Conservation (phyloP, 768 basidiomycete species). For the Rhodosporidiobolus sp. region DNA sequence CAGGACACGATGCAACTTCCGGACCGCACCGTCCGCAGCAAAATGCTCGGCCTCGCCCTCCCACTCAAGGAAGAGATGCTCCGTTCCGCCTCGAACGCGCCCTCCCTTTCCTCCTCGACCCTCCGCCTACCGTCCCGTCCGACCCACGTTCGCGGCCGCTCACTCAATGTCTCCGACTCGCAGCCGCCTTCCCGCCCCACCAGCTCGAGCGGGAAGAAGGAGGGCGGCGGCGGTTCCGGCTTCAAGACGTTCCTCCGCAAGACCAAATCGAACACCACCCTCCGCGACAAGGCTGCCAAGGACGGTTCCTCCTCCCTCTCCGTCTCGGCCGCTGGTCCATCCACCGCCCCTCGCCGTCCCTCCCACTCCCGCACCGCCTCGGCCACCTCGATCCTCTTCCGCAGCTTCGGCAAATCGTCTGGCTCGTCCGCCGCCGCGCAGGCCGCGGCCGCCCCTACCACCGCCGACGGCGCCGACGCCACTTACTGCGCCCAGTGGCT, state of each 20-base stretch:
- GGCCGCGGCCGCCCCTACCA: conserved; percentile 50
- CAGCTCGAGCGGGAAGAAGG: conserved; percentile 6
- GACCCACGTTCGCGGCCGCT: conserved; percentile 38
- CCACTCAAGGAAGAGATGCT: conserved; percentile 89
- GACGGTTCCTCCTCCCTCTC: not conserved
- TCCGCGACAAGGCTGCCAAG: conserved; percentile 7
- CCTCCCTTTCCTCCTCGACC: conserved; percentile 48
- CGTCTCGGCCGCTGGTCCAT: not conserved
- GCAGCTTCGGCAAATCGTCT: conserved; percentile 49
- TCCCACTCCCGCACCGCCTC: conserved; percentile 53
- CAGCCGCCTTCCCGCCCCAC: not conserved
- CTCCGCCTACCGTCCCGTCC: conserved; percentile 54
- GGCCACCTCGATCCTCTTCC: conserved; percentile 8
- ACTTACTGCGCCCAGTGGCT: conserved; percentile 66
- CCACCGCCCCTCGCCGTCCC: not conserved
- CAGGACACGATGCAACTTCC: conserved; percentile 91
- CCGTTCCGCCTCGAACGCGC: conserved; percentile 70
- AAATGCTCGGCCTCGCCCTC: conserved; percentile 73
- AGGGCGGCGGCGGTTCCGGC: not conserved
- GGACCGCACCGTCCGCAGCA: conserved; percentile 62
- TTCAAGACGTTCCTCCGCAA: conserved; percentile 30
- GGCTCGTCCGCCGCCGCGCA: conserved; percentile 48
- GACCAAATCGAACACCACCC: conserved; percentile 30
- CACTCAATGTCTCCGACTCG: conserved; percentile 10
- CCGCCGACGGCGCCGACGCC: conserved; percentile 52